Evolutionary conservation across 1,139 yeast genomes (phyloP).

Genomic region (Geotrichum australiense): DNA sequence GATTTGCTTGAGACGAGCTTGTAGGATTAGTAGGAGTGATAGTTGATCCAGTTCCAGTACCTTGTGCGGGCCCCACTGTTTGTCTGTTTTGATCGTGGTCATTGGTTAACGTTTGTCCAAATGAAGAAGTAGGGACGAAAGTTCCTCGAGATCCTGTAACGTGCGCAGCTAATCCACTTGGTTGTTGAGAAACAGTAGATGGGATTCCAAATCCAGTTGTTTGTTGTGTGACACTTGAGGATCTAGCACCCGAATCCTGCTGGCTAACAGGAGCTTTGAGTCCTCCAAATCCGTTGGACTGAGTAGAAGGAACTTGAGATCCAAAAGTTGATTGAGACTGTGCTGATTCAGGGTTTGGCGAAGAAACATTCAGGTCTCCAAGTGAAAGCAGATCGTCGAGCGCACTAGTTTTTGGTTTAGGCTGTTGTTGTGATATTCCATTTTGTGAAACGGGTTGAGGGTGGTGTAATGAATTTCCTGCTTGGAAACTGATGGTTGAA

Average conservation of each 20-base stretch:
- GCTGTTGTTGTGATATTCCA: slow-evolving; percentile 23
- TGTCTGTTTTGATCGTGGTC: slow-evolving; percentile 40
- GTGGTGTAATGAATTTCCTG: too few species aligned
- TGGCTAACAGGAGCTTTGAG: too few species aligned
- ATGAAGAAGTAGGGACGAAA: slow-evolving; percentile 57
- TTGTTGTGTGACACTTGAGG: too few species aligned
- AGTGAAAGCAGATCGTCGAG: slow-evolving; percentile 30
- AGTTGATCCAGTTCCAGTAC: too few species aligned
- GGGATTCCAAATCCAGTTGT: slow-evolving; percentile 9
- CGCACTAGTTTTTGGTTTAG: slow-evolving; percentile 30
- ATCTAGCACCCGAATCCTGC: too few species aligned
- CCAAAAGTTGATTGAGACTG: too few species aligned
- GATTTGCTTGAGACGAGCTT: slow-evolving; percentile 5
- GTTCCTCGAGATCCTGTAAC: slow-evolving; percentile 37
- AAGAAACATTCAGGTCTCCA: slow-evolving; percentile 37
- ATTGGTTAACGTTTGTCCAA: slow-evolving; percentile 63
- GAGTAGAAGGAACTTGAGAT: too few species aligned
- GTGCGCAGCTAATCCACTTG: slow-evolving; percentile 18
- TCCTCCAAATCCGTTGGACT: too few species aligned
- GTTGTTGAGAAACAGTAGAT: slow-evolving; percentile 18
- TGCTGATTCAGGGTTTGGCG: slow-evolving; percentile 20
- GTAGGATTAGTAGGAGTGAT: too few species aligned
- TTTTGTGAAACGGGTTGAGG: too few species aligned
- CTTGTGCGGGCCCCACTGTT: slow-evolving; percentile 1
- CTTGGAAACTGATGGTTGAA: slow-evolving; percentile 23